Conservation (phyloP, 2,329 filamentous ascomycete species). For the Cytospora mali region DNA sequence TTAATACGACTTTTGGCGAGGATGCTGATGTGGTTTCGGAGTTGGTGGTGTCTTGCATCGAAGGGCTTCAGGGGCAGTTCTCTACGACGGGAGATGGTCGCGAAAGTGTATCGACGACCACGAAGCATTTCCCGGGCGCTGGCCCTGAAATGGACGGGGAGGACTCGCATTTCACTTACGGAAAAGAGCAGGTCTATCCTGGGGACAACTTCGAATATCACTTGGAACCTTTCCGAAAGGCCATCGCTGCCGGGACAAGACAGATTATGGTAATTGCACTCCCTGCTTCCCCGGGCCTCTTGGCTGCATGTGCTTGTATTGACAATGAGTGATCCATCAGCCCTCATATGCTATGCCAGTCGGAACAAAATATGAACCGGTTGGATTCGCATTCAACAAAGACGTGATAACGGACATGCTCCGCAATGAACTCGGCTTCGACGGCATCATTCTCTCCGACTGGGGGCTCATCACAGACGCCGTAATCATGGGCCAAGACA, state of each 20-base stretch:
- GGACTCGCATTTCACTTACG: constrained; percentile 55
- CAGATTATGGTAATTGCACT: constrained; percentile 48
- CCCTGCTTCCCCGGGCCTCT: neutral
- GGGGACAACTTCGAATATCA: constrained; percentile 54
- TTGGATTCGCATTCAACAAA: constrained; percentile 56
- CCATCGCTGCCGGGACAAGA: constrained; percentile 50
- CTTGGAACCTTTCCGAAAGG: constrained; percentile 52
- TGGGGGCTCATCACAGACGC: constrained; percentile 55
- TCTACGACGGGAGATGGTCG: constrained; percentile 38
- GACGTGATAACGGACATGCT: constrained; percentile 53
- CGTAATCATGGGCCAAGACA: constrained; percentile 45
- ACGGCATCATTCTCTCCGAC: constrained; percentile 55
- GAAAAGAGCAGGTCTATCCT: constrained; percentile 54
- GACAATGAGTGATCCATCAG: neutral
- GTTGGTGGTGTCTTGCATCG: constrained; percentile 47
- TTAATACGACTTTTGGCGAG: constrained; percentile 50
- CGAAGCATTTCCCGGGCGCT: constrained; percentile 57
- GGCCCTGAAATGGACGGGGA: constrained; percentile 53
- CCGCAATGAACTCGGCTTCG: constrained; percentile 49
- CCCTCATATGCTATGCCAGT: constrained; percentile 39
- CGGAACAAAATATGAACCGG: constrained; percentile 48
- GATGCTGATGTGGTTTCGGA: constrained; percentile 46
- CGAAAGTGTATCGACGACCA: constrained; percentile 49
- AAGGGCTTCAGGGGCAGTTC: constrained; percentile 47
- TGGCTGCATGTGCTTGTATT: no score